Evolutionary conservation across 2,329 filamentous ascomycete species (phyloP), one percentile per base, ranked within the genome.

Genomic region (Mycosphaerelloides madeirae): DNA sequence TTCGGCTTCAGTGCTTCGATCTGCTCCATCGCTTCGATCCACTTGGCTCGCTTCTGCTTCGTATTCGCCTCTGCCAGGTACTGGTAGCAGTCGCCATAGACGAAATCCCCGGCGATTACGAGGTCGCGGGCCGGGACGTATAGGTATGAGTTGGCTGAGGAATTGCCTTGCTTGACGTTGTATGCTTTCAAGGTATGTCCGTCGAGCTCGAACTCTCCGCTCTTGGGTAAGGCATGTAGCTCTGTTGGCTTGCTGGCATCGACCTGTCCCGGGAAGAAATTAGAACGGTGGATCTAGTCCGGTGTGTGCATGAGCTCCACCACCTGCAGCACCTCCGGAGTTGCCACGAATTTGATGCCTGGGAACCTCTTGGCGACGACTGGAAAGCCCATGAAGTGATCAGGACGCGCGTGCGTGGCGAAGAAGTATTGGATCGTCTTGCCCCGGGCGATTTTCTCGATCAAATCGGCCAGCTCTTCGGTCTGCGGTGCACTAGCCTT

Each of bases 301-400:
- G 20, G 25, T 15, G 38, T 31, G 29, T 31, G 32, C 20, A 31
- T 20, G 3, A 29, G 38, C 29, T 14, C n/a, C 6, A 31, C 22
- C 7, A 16, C 20, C 20, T 41, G 15, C 25, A 41, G 16, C 11
- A 29, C 29, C n/a, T 29, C 28, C 8, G 18, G n/a, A 3, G 25
- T 41, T n/a, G 38, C 38, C 25, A 41, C 13, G 14, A 19, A n/a
- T 29, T 41, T 29, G 29, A 29, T 29, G 15, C 29, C 38, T 12
- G 38, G 38, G 14, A 41, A 41, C 3, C 16, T 14, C 14, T 41
- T 25, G 13, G 16, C 15, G 18, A 41, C n/a, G 12, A 31, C 16
- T 3, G 38, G 38, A 25, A 41, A 20, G 7, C 38, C 38, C 16
- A 41, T 25, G 25, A 29, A 41, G 29, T 41, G 38, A 18, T 41